Evolutionary conservation across 805 yeast genomes (phyloP), one percentile per base, ranked within the genome.

Genomic region (Kazachstania africana): DNA sequence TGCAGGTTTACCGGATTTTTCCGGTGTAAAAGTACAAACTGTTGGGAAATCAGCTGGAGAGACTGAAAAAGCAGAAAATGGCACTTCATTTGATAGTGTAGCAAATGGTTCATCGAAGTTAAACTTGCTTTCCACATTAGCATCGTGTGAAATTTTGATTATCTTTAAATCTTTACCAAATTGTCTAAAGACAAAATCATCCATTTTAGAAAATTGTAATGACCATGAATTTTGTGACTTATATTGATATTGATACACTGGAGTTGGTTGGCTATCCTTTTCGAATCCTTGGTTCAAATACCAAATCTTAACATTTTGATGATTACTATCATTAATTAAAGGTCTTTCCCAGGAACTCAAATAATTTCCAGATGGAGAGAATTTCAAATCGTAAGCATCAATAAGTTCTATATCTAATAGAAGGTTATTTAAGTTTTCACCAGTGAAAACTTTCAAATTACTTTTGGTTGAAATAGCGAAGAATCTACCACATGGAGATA

Each of bases 341-440:
- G 96, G 94, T 49, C 84, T 82, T 44, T 84, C 84, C 95, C 96
- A 91, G 24, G 94, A 73, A 40, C 82, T 72, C 40, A 91, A 57
- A 50, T 66, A 87, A 28, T 74, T 72, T 12, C 95, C 97, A 29
- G 71, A 65, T 8, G 96, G 94, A n/a, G 95, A 82, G 55, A 91
- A 85, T 38, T 74, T 72, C 45, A 91, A 53, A 51, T 91, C 96
- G 47, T 77, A 75, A 12, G 77, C 81, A 40, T 84, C 94, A 20
- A 63, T 50, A 29, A 75, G 59, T 23, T 69, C 39, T 23, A 45
- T 26, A n/a, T 37, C 37, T 25, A 46, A 32, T 24, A 46, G 28
- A 20, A 43, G 28, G 5, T 26, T 36, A 10, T 53, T 45, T 5
- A 51, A 50, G 10, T 38, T 38, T 13, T 45, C 46, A 21, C 59